Base-by-base conservation (phyloP, 805 yeast genomes). In the Candida sphagnicola region DNA sequence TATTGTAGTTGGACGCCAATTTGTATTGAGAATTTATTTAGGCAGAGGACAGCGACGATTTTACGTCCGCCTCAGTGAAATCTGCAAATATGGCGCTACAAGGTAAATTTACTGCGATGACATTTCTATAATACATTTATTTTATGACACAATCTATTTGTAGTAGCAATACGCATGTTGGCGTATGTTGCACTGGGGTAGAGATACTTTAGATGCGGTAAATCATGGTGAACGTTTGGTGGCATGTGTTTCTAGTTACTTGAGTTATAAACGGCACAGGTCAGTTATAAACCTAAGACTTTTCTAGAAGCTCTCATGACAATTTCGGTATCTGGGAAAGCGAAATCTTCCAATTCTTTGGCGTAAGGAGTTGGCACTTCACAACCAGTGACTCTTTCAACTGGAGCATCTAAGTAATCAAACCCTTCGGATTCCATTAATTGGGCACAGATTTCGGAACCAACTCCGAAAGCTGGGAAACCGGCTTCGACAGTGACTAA, bases 331-430 rank as follows among this genome's bases (percentile, higher is more conserved):
- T 90, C 96, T 67, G 99, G 99, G 96, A 93, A 93, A 40, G 98
- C 96, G 62, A 93, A 86, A 72, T 85, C 95, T 80, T 93, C 99
- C 62, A 93, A 78, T 72, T 84, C 90, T 67, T 81, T 79, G 54
- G 96, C 96, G 63, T 93, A 93, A 49, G 99, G 99, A 53, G 99
- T 93, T 67, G 99, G 99, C 23, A 90, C 97, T 74, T 93, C 99
- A 62, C 98, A 95, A 67, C 99, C 99, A 43, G 99, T 93, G 57
- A 90, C 91, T 77, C 99, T 88, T 74, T 84, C 95, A 51, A 93
- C 87, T 54, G 99, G 99, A 45, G 98, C 95, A 70, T 93, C 99
- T 61, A 93, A 79, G 79, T 89, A 87, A 70, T 93, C 99, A 52
- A 93, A 93, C 38, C 95, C 98, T 70, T 90, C 97, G 42, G 95